Percentiles rank a stretch among this genome's conserved stretches.
Conservation (phyloP, 768 basidiomycete species). For the Leccinum rimulosum region DNA sequence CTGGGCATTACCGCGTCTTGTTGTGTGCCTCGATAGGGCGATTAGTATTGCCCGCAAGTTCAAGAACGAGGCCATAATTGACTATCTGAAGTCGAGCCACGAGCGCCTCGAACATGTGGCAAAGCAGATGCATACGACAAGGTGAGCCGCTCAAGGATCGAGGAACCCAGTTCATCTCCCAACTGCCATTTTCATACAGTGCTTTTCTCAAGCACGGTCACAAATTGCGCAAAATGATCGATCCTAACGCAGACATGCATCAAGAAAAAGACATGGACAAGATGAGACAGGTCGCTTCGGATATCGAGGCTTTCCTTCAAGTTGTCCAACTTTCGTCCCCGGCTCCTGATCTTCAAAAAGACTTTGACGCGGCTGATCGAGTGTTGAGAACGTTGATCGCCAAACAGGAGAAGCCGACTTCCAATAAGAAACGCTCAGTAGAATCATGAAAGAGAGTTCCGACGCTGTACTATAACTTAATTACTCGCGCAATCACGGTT, state of each 20-base stretch:
- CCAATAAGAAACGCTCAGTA: conserved; percentile 15
- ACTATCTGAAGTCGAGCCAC: conserved; percentile 27
- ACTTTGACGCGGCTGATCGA: conserved; percentile 32
- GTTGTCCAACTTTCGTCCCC: conserved; percentile 18
- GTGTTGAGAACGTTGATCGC: conserved; percentile 7
- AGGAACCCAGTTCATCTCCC: background rate
- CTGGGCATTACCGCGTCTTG: conserved; percentile 38
- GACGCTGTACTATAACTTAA: too few species aligned
- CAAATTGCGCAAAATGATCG: conserved; percentile 31
- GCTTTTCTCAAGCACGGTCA: conserved; percentile 24
- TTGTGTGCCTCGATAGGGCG: conserved; percentile 39
- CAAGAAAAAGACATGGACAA: conserved; percentile 14
- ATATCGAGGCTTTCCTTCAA: conserved; percentile 28
- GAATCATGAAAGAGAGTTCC: too few species aligned
- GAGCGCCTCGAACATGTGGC: conserved; percentile 35
- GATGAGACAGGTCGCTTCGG: conserved; percentile 28
- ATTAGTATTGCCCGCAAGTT: conserved; percentile 21
- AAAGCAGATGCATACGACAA: conserved; percentile 28
- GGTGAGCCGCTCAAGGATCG: conserved; percentile 24
- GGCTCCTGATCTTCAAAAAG: conserved; percentile 18
- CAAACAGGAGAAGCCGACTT: conserved; percentile 17
- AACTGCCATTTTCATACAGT: conserved; percentile 14
- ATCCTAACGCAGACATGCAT: conserved; percentile 32
- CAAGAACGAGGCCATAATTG: conserved; percentile 34
- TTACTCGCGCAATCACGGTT: too few species aligned